Percentiles rank a stretch among this genome's conserved stretches.
These are phyloP conservation scores for Cavenderia fasciculata DNA, from an alignment of 78 protist genomes.

Conservation along the genomic window DNA sequence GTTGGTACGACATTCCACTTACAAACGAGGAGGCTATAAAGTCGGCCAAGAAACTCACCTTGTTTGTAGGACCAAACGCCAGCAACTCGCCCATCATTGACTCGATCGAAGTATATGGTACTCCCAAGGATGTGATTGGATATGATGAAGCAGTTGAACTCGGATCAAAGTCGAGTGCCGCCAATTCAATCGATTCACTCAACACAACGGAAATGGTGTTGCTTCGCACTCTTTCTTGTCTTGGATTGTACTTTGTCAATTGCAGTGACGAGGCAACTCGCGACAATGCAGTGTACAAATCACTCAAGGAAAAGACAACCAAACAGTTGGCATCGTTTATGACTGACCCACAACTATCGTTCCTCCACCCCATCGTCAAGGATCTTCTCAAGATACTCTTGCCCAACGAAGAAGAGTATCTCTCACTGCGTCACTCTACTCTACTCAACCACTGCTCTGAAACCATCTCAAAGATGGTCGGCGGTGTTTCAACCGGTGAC, in stretches of 20 bases:
- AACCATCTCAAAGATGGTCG: background rate
- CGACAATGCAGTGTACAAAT: background rate
- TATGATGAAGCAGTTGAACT: conserved; percentile 36
- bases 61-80: conserved; percentile 1
- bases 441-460: conserved; percentile 11
- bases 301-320: conserved; percentile 8
- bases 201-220: conserved; percentile 20
- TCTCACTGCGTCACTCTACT: conserved; percentile 11
- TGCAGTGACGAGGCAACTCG: too few species aligned
- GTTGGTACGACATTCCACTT: conserved; percentile 86
- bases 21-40: conserved; percentile 65
- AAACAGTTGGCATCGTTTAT: conserved; percentile 13
- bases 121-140: conserved; percentile 34
- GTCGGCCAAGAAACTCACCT: conserved; percentile 31
- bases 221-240: conserved; percentile 1
- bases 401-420: conserved; percentile 10
- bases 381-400: conserved; percentile 21
- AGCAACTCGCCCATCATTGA: conserved; percentile 73
- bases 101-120: conserved; percentile 80
- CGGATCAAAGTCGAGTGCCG: background rate
- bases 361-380: conserved; percentile 25
- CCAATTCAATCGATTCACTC: background rate
- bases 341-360: conserved; percentile 45
- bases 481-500: background rate
- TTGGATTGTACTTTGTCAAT: background rate